phyloP scores from a whole-genome alignment of 306 rosid species.

The Quercus parvula region DNA sequence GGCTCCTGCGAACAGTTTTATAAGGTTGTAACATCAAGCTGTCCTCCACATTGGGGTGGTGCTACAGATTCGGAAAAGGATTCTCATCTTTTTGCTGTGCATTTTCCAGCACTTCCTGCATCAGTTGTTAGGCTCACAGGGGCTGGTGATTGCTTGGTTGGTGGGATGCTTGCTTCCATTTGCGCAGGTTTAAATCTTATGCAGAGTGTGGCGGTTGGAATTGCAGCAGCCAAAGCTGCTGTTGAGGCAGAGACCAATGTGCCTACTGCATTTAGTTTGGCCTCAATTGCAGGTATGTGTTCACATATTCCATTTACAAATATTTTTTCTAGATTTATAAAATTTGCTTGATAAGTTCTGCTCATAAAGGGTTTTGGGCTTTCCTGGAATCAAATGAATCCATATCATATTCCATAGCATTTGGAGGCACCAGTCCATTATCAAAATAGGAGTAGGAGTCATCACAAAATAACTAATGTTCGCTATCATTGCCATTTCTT shows the following conservation, averaged over 20 bases:
- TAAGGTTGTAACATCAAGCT: slow-evolving; percentile 33
- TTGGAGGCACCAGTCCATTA: not conserved
- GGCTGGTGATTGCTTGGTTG: slow-evolving; percentile 96
- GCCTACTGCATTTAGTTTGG: slow-evolving; percentile 50
- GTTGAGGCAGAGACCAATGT: slow-evolving; percentile 76
- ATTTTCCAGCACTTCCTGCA: slow-evolving; percentile 78
- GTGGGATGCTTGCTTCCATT: slow-evolving; percentile 64
- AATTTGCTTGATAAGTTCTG: too few species aligned
- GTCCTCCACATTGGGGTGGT: slow-evolving; percentile 40
- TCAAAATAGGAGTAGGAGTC: not conserved
- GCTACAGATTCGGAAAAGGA: slow-evolving; percentile 33
- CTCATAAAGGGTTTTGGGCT: too few species aligned
- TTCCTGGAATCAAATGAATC: not conserved
- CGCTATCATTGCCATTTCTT: not conserved
- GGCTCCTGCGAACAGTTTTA: slow-evolving; percentile 36
- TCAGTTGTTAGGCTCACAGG: slow-evolving; percentile 80
- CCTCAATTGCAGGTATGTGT: slow-evolving; percentile 53
- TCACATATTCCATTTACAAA: not conserved
- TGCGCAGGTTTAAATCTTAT: slow-evolving; percentile 79
- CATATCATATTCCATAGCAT: not conserved
- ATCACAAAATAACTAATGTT: not conserved
- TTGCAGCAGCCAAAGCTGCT: slow-evolving; percentile 80
- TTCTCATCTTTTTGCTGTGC: slow-evolving; percentile 62
- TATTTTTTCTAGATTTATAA: not conserved
- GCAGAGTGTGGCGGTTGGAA: slow-evolving; percentile 82